Conservation (phyloP, 371 early-diverging fungal genomes). For the Phascolomyces articulosus region DNA sequence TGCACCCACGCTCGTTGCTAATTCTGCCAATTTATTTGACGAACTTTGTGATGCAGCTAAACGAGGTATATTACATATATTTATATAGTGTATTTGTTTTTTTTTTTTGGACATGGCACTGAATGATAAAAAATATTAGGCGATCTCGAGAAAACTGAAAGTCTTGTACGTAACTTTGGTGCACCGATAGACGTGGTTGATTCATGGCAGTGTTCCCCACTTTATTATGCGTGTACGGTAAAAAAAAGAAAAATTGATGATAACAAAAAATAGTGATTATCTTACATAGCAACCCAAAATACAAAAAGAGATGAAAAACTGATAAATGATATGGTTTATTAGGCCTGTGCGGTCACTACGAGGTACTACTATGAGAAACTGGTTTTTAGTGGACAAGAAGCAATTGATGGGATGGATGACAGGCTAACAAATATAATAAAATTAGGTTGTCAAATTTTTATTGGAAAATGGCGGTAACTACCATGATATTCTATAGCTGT, state of each 20-base stretch:
- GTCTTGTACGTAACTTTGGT: constrained; percentile 38
- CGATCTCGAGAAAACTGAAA: constrained; percentile 39
- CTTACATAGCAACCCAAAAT: no score
- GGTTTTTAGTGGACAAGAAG: no score
- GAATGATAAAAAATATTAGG: constrained; percentile 5
- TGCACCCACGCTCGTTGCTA: constrained; percentile 17
- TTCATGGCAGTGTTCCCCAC: constrained; percentile 39
- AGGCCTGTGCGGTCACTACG: constrained; percentile 43
- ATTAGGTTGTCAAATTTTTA: constrained; percentile 14
- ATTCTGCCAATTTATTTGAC: constrained; percentile 25
- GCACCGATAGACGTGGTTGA: constrained; percentile 43
- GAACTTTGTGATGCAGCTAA: constrained; percentile 43
- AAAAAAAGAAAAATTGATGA: not conserved
- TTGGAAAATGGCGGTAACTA: constrained; percentile 23
- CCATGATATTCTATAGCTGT: not conserved
- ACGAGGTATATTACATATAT: constrained; percentile 17
- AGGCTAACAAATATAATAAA: not conserved
- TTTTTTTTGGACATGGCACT: no score
- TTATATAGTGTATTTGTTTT: not conserved
- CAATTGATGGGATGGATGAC: not conserved
- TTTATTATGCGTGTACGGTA: constrained; percentile 45
- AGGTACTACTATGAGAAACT: no score
- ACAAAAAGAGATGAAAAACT: not conserved
- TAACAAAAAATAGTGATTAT: not conserved
- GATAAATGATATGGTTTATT: not conserved